Percentiles rank a stretch among this genome's conserved stretches.
These are phyloP conservation scores for Ilyonectria robusta DNA, from an alignment of 2,329 filamentous ascomycete species.

Conservation along the genomic window DNA sequence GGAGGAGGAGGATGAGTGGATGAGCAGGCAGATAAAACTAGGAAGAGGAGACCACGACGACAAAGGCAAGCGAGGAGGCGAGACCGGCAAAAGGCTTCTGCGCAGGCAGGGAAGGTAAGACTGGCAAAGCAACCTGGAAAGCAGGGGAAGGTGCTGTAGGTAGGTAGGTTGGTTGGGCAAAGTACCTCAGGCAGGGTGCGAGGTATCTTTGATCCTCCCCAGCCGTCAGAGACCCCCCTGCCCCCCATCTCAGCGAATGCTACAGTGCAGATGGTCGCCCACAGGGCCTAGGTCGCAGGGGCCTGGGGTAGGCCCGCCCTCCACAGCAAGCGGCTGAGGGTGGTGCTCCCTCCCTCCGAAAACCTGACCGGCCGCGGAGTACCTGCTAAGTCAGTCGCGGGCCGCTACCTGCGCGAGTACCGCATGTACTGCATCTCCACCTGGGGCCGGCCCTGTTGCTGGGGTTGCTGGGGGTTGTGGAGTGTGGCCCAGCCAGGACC, in stretches of 20 bases:
- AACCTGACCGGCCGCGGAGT: not conserved
- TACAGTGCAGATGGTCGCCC: not conserved
- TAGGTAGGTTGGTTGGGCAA: not conserved
- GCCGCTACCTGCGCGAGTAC: not conserved
- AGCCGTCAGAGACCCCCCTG: not conserved
- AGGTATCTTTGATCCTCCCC: constrained; percentile 3
- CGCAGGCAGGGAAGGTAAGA: constrained; percentile 22
- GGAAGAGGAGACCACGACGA: constrained; percentile 5
- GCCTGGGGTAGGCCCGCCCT: not conserved
- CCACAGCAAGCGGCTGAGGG: not conserved
- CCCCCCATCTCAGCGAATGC: not conserved
- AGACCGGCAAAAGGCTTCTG: constrained; percentile 16
- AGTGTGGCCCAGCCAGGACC: constrained; percentile 15
- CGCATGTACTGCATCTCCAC: not conserved
- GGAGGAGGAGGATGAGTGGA: constrained; percentile 1
- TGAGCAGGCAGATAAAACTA: constrained; percentile 20
- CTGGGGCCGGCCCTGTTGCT: not conserved
- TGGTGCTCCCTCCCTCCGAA: not conserved
- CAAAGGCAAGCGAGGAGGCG: constrained; percentile 14
- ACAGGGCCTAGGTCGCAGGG: not conserved
- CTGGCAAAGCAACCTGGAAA: not conserved
- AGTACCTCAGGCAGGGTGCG: not conserved
- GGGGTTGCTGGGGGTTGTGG: constrained; percentile 30
- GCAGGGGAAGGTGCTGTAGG: constrained; percentile 4
- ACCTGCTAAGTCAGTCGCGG: not conserved